Percentiles rank a stretch among this genome's conserved stretches.
Conservation (phyloP, 1,139 yeast species). For the Blastobotrys apis region DNA sequence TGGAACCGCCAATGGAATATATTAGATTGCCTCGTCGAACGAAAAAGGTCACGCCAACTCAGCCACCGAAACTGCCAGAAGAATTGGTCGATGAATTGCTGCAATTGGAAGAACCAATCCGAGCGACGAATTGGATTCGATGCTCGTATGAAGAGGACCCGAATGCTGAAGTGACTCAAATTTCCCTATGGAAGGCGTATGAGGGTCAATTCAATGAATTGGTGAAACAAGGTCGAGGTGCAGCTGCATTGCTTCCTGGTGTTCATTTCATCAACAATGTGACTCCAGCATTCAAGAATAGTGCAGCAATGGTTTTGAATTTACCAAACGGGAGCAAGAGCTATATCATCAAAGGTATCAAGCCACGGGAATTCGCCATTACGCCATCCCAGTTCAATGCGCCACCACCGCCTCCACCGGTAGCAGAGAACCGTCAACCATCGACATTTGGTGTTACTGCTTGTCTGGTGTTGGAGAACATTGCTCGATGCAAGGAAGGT, state of each 20-base stretch:
- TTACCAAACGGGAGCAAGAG: constrained; percentile 58
- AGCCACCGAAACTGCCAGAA: constrained; percentile 65
- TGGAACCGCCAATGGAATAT: constrained; percentile 33
- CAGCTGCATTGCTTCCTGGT: constrained; percentile 73
- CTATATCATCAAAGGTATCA: constrained; percentile 88
- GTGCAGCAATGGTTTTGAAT: constrained; percentile 86
- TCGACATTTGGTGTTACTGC: constrained; percentile 36
- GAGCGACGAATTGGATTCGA: constrained; percentile 95
- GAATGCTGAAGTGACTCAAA: constrained; percentile 88
- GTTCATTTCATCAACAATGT: constrained; percentile 96
- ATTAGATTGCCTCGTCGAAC: constrained; percentile 38
- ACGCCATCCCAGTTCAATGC: constrained; percentile 33
- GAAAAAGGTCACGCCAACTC: constrained; percentile 42
- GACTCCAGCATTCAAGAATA: constrained; percentile 81
- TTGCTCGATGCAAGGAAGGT: constrained; percentile 36
- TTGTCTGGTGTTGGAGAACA: constrained; percentile 37
- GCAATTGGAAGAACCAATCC: constrained; percentile 72
- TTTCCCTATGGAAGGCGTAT: constrained; percentile 92
- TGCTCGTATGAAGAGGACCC: constrained; percentile 78
- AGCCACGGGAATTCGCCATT: constrained; percentile 54
- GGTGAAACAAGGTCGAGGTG: constrained; percentile 39
- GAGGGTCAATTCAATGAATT: constrained; percentile 71
- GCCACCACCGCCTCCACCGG: constrained; percentile 13
- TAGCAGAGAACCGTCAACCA: constrained; percentile 19
- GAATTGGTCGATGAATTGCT: constrained; percentile 60